These are phyloP conservation scores for Lentinula boryana DNA, from an alignment of 768 basidiomycete species.

Conservation along the genomic window DNA sequence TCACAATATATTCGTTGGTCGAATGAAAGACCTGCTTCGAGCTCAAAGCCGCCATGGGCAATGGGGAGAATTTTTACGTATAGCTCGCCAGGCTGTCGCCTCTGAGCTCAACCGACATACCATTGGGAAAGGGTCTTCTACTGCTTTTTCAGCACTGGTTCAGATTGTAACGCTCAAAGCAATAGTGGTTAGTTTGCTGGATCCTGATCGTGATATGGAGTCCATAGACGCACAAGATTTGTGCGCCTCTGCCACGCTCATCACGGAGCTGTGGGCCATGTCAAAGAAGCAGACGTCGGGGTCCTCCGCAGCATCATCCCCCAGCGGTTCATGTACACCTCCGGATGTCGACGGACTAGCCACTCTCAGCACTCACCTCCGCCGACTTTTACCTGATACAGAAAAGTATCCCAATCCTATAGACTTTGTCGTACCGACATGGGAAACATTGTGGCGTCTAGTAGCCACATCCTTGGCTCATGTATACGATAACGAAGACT, in stretches of 20 bases:
- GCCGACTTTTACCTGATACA: constrained; percentile 32
- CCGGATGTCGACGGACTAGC: constrained; percentile 15
- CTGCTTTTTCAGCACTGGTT: constrained; percentile 32
- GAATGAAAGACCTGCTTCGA: constrained; percentile 23
- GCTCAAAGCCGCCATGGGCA: constrained; percentile 11
- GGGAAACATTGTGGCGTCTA: constrained; percentile 61
- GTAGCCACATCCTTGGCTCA: constrained; percentile 39
- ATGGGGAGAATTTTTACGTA: constrained; percentile 27
- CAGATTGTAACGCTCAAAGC: constrained; percentile 38
- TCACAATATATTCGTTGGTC: constrained; percentile 28
- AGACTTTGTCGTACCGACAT: constrained; percentile 50
- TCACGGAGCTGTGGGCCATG: constrained; percentile 42
- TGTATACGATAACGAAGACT: constrained; percentile 20
- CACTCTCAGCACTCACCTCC: constrained; percentile 23
- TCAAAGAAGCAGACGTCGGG: constrained; percentile 26
- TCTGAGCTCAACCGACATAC: not conserved
- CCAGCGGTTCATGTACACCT: constrained; percentile 24
- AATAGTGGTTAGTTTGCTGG: constrained; percentile 37
- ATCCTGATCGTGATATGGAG: constrained; percentile 19
- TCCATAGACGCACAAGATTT: constrained; percentile 27
- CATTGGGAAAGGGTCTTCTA: constrained; percentile 3
- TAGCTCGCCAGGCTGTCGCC: constrained; percentile 24
- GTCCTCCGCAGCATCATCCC: constrained; percentile 4
- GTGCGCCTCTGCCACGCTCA: constrained; percentile 26
- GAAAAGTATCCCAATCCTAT: constrained; percentile 32